A percentile compares a stretch with the other conserved stretches of the same genome.
phyloP scores from a whole-genome alignment of 2,329 filamentous ascomycete genomes.

The Podosphaera xanthii region DNA sequence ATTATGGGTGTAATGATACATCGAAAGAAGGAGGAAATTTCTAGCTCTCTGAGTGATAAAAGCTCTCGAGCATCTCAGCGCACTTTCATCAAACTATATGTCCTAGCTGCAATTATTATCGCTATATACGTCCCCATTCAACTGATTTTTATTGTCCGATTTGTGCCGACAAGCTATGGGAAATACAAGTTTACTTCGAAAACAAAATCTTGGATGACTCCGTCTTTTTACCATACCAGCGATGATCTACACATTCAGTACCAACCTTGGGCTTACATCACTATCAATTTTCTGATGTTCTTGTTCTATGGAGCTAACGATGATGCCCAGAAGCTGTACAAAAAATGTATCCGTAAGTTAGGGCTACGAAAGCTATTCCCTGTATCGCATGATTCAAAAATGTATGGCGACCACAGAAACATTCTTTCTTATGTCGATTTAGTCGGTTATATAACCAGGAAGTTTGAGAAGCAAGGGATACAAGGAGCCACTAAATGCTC shows the following conservation, averaged over 20 bases:
- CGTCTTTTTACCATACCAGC: constrained; percentile 18
- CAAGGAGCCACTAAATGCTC: not conserved
- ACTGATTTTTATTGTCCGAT: constrained; percentile 28
- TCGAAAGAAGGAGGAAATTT: constrained; percentile 34
- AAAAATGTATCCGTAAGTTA: constrained; percentile 5
- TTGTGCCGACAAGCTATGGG: constrained; percentile 13
- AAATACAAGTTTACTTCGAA: not conserved
- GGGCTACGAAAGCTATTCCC: constrained; percentile 11
- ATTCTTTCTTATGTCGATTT: not conserved
- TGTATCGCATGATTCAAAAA: not conserved
- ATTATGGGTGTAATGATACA: constrained; percentile 36
- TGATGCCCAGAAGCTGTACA: constrained; percentile 34
- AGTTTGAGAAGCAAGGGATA: not conserved
- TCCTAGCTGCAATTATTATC: constrained; percentile 28
- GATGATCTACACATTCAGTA: constrained; percentile 21
- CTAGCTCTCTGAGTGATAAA: constrained; percentile 27
- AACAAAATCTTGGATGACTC: not conserved
- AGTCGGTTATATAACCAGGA: not conserved
- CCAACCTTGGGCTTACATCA: constrained; percentile 35
- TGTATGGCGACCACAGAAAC: not conserved
- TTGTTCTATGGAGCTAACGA: constrained; percentile 40
- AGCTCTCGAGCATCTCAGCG: constrained; percentile 29
- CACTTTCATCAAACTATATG: constrained; percentile 36
- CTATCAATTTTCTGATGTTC: constrained; percentile 30
- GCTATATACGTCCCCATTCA: constrained; percentile 29